These are phyloP conservation scores for Malus orientalis DNA, from an alignment of 306 rosid genomes.

Conservation along the genomic window DNA sequence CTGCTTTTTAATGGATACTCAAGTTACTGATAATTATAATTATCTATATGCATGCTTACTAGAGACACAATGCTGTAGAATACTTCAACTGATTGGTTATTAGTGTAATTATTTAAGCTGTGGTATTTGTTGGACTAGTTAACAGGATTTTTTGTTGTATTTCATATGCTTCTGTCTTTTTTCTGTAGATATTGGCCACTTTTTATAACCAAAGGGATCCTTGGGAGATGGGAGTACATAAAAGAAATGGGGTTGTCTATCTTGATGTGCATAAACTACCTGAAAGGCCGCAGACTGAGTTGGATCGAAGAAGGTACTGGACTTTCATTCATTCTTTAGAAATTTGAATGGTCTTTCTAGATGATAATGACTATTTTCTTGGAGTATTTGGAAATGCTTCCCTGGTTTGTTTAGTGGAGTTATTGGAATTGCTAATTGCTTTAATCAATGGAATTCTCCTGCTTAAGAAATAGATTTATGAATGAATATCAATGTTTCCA, in stretches of 20 bases:
- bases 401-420: not conserved
- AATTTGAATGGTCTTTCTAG: not conserved
- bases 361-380: not conserved
- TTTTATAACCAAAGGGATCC: constrained; percentile 85
- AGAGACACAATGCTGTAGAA: not conserved
- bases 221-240: constrained; percentile 99
- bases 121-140: not conserved
- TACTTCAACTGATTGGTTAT: not conserved
- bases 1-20: not conserved
- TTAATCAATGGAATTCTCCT: not conserved
- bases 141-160: not conserved
- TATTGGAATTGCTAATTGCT: not conserved
- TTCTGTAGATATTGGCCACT: constrained; percentile 72
- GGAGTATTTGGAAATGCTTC: not conserved
- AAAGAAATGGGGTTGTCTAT: constrained; percentile 90
- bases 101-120: not conserved
- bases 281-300: constrained; percentile 77
- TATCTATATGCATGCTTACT: not conserved
- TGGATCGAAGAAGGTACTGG: constrained; percentile 78
- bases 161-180: not conserved
- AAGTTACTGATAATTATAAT: not conserved
- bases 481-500: not conserved
- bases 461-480: not conserved
- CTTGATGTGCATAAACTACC: constrained; percentile 95
- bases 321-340: not conserved